Conservation (phyloP, 805 yeast genomes). For the Wickerhamiella domercqiae region DNA sequence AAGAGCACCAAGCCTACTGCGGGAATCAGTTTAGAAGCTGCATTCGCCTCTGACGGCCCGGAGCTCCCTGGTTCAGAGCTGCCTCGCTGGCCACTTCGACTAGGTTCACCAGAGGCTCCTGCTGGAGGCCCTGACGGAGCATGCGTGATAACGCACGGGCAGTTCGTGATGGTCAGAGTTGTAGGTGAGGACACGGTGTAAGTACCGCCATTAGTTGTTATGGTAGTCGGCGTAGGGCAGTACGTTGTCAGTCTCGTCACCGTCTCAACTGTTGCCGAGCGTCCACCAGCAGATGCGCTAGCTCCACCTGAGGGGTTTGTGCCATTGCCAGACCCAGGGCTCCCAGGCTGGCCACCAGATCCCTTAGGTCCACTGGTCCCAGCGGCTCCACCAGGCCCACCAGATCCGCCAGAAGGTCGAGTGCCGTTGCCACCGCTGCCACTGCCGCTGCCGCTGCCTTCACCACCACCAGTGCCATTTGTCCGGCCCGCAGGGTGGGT, state of each 20-base stretch:
- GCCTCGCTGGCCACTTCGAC: no score
- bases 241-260: constrained; percentile 66
- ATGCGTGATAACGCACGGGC: constrained; percentile 49
- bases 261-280: no score
- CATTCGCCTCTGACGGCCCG: no score
- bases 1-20: no score
- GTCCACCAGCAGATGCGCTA: not conserved
- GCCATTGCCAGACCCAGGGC: no score
- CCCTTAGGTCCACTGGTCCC: no score
- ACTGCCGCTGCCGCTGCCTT: not conserved
- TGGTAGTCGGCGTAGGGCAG: constrained; percentile 60
- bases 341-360: no score
- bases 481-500: constrained; percentile 16
- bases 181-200: constrained; percentile 63
- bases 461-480: not conserved
- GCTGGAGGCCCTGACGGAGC: no score
- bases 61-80: no score
- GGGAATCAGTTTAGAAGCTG: no score
- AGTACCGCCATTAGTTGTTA: constrained; percentile 49
- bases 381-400: constrained; percentile 21
- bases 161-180: constrained; percentile 69
- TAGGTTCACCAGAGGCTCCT: no score
- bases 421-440: not conserved
- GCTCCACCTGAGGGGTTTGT: no score
- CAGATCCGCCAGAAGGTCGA: constrained; percentile 8